These are phyloP conservation scores for Ustilago bromivora DNA, from an alignment of 1,284 basidiomycete species.

Conservation along the genomic window DNA sequence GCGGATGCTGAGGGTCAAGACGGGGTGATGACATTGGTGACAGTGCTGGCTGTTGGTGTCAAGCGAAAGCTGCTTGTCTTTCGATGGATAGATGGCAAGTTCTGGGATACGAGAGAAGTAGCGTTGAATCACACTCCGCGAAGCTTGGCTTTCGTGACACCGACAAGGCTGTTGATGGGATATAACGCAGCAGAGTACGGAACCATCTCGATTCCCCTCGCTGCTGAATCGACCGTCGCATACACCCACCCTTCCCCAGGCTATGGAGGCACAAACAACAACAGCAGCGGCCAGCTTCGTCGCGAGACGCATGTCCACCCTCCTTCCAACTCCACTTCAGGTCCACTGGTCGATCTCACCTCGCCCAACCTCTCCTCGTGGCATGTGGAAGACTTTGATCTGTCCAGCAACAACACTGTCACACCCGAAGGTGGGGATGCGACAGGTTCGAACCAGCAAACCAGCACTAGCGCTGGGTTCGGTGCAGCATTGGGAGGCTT, in stretches of 20 bases:
- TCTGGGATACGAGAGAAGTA: conserved; percentile 81
- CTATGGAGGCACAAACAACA: conserved; percentile 16
- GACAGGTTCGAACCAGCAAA: conserved; percentile 15
- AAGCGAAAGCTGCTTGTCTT: conserved; percentile 86
- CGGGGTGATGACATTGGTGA: conserved; percentile 72
- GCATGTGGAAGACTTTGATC: conserved; percentile 52
- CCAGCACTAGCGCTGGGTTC: conserved; percentile 29
- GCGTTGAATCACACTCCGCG: conserved; percentile 86
- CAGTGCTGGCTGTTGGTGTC: conserved; percentile 85
- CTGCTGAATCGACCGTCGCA: conserved; percentile 47
- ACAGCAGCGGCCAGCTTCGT: conserved; percentile 23
- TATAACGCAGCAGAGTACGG: conserved; percentile 80
- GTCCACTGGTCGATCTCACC: conserved; percentile 46
- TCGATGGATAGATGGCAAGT: conserved; percentile 83
- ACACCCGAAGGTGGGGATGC: conserved; percentile 12
- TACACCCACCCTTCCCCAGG: conserved; percentile 44
- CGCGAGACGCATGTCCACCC: conserved; percentile 44
- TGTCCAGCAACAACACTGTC: conserved; percentile 26
- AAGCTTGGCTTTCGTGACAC: conserved; percentile 77
- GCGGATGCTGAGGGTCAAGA: conserved; percentile 38
- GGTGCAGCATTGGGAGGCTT: conserved; percentile 70
- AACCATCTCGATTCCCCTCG: conserved; percentile 75
- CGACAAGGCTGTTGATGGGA: conserved; percentile 78
- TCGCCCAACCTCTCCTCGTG: conserved; percentile 36
- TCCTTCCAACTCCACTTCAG: conserved; percentile 43